Conservation (phyloP, 345 rosid genomes). For the Eutrema japonicum region DNA sequence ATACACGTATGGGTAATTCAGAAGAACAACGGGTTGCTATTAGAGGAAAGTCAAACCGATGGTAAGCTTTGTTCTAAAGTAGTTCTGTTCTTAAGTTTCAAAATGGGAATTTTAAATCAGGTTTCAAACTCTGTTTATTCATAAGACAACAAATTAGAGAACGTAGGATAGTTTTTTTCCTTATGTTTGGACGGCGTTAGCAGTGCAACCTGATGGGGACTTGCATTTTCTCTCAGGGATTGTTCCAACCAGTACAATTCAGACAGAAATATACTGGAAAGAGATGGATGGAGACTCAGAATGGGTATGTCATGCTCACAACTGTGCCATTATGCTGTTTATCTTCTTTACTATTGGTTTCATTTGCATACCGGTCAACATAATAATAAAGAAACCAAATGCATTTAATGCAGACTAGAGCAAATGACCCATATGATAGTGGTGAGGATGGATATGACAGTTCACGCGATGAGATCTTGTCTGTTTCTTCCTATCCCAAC, state of each 20-base stretch:
- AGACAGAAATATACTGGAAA: conserved; percentile 82
- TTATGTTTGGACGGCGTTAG: conserved; percentile 9
- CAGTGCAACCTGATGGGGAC: conserved; percentile 29
- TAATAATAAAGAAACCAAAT: conserved; percentile 7
- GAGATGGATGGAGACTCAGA: conserved; percentile 95
- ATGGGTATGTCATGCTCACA: conserved; percentile 67
- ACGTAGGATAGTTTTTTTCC: background rate
- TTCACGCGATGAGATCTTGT: conserved; percentile 86
- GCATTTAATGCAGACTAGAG: conserved; percentile 62
- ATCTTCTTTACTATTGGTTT: conserved; percentile 14
- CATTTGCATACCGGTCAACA: conserved; percentile 26
- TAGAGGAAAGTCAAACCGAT: conserved; percentile 72
- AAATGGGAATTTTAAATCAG: conserved; percentile 18
- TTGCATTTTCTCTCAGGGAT: conserved; percentile 57
- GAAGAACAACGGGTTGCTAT: conserved; percentile 70
- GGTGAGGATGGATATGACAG: conserved; percentile 90
- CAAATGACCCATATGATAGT: conserved; percentile 67
- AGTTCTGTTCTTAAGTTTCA: conserved; percentile 32
- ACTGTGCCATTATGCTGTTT: conserved; percentile 21
- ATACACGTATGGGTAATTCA: conserved; percentile 84
- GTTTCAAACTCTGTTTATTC: conserved; percentile 11
- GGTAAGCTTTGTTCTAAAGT: conserved; percentile 52
- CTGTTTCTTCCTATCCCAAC: conserved; percentile 75
- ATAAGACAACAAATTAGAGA: conserved; percentile 20
- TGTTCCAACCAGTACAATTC: conserved; percentile 74